These are phyloP conservation scores for Chloranthus sessilifolius DNA, from an alignment of 164 flowering plant species.

Conservation along the genomic window DNA sequence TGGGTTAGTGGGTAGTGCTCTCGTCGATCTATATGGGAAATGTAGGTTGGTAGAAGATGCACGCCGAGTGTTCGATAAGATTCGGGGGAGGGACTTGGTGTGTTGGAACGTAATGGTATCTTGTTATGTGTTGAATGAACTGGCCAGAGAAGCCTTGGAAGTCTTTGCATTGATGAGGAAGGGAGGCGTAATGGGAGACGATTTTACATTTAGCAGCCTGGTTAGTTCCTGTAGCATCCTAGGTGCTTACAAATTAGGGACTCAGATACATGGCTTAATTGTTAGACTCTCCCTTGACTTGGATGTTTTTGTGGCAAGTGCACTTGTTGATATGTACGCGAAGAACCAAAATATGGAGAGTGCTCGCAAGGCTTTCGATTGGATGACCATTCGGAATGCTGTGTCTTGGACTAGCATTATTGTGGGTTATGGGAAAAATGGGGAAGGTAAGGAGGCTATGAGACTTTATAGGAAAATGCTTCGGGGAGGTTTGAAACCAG, in stretches of 20 bases:
- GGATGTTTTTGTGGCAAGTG: constrained; percentile 47
- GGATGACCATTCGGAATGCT: constrained; percentile 35
- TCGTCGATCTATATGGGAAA: constrained; percentile 53
- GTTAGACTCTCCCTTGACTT: constrained; percentile 30
- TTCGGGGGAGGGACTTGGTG: constrained; percentile 38
- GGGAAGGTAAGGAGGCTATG: constrained; percentile 51
- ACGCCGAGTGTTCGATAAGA: constrained; percentile 36
- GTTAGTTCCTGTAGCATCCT: constrained; percentile 30
- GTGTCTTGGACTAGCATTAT: constrained; percentile 69
- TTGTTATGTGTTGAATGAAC: constrained; percentile 39
- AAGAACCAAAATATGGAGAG: constrained; percentile 35
- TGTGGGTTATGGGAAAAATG: constrained; percentile 55
- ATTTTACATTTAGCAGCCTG: constrained; percentile 46
- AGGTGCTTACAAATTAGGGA: constrained; percentile 29
- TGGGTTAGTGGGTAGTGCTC: constrained; percentile 36
- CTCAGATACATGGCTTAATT: constrained; percentile 46
- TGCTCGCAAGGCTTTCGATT: constrained; percentile 52
- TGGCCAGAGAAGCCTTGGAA: constrained; percentile 31
- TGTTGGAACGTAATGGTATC: constrained; percentile 68
- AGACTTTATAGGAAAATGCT: constrained; percentile 44
- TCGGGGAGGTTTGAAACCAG: constrained; percentile 31
- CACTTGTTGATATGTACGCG: constrained; percentile 61
- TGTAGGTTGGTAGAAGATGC: constrained; percentile 42
- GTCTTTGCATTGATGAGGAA: constrained; percentile 37
- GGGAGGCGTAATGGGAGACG: constrained; percentile 40